Evolutionary conservation across 192 early-diverging fungal genomes (phyloP), one percentile per base, ranked within the genome.

Genomic region (Phlyctochytrium arcticum): DNA sequence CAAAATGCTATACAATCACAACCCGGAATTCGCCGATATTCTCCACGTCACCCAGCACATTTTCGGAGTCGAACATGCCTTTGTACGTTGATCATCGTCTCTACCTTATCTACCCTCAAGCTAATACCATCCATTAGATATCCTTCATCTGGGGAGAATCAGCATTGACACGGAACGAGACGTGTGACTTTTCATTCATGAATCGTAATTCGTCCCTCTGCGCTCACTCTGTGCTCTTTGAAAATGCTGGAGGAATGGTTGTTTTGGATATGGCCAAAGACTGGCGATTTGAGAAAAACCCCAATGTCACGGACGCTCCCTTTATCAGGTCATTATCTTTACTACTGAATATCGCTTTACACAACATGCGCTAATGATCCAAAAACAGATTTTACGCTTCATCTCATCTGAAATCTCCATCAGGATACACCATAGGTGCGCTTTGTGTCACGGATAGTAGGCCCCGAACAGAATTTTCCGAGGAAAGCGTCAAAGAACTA

Each of bases 301-400:
- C 80, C 10, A 57, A 61, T 36, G 76, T 80, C 1, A 33, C 30
- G 23, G 59, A 54, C 39, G 48, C 48, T 31, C 74, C 76, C 6
- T 59, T 50, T 23, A 59, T 80, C n/a, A 70, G n/a, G n/a, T n/a
- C n/a, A n/a, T n/a, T n/a, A n/a, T n/a, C n/a, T n/a, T n/a, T n/a
- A n/a, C n/a, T n/a, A n/a, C n/a, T n/a, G n/a, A n/a, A n/a, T n/a
- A n/a, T n/a, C n/a, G n/a, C n/a, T n/a, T n/a, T n/a, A n/a, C n/a
- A n/a, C n/a, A n/a, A n/a, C n/a, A n/a, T n/a, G n/a, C n/a, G n/a
- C n/a, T n/a, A n/a, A n/a, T n/a, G n/a, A n/a, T n/a, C n/a, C n/a
- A n/a, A n/a, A n/a, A n/a, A n/a, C n/a, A n/a, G 79, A 32, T 80
- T 80, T 55, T 80, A 80, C 54, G 77, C 78, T 3, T 74, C 75